Evolutionary conservation across 2,329 filamentous ascomycete genomes (phyloP), one percentile per base, ranked within the genome.

Genomic region (Pseudovirgaria hyperparasitica): DNA sequence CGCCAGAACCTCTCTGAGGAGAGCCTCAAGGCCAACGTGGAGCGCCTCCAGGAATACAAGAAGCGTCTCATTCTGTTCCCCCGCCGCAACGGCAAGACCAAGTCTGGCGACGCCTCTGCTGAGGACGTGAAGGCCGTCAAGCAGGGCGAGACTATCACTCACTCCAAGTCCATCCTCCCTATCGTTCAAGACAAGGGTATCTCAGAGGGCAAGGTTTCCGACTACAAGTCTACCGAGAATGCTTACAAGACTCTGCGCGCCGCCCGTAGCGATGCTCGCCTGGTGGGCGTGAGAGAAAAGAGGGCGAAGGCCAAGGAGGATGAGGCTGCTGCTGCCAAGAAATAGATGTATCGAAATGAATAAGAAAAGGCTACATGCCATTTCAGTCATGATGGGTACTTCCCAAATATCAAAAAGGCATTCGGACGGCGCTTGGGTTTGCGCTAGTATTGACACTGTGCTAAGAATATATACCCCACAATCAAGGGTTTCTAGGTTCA

Each of bases 1-100:
- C 87, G 90, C 64, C 76, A 82, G 70, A 98, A 96, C 75, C 79
- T 92, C 56, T 90, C 79, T 57, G 82, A 92, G 70, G 90, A 96
- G 75, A 81, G 80, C 45, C 78, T 96, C 52, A 72, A 82, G 62
- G 72, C 72, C 72, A 98, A 98, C 68, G 87, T 98, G 52, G 81
- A 81, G 63, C 90, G 90, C 58, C 84, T 98, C 58, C 86, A 94
- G 76, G 84, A 84, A 60, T 98, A 93, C 85, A 82, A 80, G 70
- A 75, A 79, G 58, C 84, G 85, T 57, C 70, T 98, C 56, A 93
- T 98, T 62, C 75, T 98, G 60, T 94, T 98, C 74, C 90, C 90
- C 59, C 84, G 85, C 72, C 85, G 82, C 67, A 75, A 75, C 60
- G 86, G 86, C 67, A 49, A 90, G 67, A 74, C 78, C 67, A 94